phyloP scores from a whole-genome alignment of 768 basidiomycete genomes.

The Agrocybe pediades region DNA sequence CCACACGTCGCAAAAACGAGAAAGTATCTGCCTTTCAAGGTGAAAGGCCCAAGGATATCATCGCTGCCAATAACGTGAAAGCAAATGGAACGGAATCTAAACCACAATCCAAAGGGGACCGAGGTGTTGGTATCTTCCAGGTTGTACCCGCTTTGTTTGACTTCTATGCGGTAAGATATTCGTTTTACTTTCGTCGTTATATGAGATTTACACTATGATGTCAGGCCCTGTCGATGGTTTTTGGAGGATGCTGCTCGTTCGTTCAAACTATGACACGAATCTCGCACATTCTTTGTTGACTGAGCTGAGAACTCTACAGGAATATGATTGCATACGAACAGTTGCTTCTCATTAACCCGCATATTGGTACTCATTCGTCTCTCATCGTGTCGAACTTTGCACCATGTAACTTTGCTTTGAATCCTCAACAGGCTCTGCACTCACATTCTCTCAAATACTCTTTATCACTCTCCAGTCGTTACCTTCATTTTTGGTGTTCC shows the following conservation, averaged over 20 bases:
- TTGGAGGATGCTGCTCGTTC: slow-evolving; percentile 85
- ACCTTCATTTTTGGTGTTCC: slow-evolving; percentile 58
- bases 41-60: neutral
- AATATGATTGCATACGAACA: slow-evolving; percentile 83
- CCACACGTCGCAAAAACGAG: slow-evolving; percentile 18
- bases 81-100: neutral
- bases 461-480: slow-evolving; percentile 73
- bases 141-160: slow-evolving; percentile 38
- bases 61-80: neutral
- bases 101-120: neutral
- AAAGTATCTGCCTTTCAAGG: neutral
- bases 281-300: neutral
- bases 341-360: slow-evolving; percentile 67
- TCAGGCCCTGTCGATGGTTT: slow-evolving; percentile 59
- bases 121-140: slow-evolving; percentile 6
- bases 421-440: slow-evolving; percentile 59
- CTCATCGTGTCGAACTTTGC: neutral
- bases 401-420: slow-evolving; percentile 1
- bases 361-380: slow-evolving; percentile 52
- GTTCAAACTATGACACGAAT: slow-evolving; percentile 18
- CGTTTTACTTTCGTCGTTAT: neutral
- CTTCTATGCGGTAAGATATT: slow-evolving; percentile 31
- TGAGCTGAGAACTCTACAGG: slow-evolving; percentile 32
- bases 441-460: slow-evolving; percentile 84
- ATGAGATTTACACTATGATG: neutral